Base-by-base conservation (phyloP, 2,329 filamentous ascomycete genomes). In the Aureobasidium uvarum region DNA sequence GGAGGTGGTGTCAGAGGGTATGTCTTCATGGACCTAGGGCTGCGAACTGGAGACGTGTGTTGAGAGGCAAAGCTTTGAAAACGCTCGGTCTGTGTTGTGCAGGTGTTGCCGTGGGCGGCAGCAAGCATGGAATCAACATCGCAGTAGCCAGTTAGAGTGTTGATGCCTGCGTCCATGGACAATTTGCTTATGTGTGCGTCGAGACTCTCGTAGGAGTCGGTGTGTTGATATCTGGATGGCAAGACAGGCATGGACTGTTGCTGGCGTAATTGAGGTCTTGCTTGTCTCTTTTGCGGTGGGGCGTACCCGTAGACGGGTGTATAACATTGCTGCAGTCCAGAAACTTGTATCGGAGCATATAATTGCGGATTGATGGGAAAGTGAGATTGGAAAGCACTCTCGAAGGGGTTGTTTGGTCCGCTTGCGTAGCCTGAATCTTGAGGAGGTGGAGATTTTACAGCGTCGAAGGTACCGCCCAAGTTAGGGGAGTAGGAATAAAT, bases 61-160 rank as follows among this genome's bases (percentile, higher is more conserved):
- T 43, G 52, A 7, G 52, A 39, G 23, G 52, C 33, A 14, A 56
- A 56, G 3, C 20, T 16, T 28, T 56, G 52, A 20, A 56, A 56
- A 16, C 52, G 52, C 52, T 41, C 36, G 28, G 52, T n/a, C 13
- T 62, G 43, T 39, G 43, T 38, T 16, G 45, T 38, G 13, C 20
- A 48, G 14, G 58, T 62, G n/a, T 51, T 48, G 33, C 50, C 18
- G 10, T 45, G 25, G 28, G 56, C 45, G 28, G 58, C 25, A 25
- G 25, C 33, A 20, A 48, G 31, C 16, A 62, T 33, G 11, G 41
- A 62, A 31, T 62, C 41, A 23, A 38, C 50, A 18, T 45, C 45
- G 23, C 45, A 48, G 39, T 62, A 62, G 33, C 43, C 45, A 18
- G 58, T 50, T 45, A 56, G 23, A 18, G 28, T 50, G 25, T 51